These are phyloP conservation scores for Colletotrichum destructivum DNA, from an alignment of 2,329 filamentous ascomycete species.

Conservation along the genomic window DNA sequence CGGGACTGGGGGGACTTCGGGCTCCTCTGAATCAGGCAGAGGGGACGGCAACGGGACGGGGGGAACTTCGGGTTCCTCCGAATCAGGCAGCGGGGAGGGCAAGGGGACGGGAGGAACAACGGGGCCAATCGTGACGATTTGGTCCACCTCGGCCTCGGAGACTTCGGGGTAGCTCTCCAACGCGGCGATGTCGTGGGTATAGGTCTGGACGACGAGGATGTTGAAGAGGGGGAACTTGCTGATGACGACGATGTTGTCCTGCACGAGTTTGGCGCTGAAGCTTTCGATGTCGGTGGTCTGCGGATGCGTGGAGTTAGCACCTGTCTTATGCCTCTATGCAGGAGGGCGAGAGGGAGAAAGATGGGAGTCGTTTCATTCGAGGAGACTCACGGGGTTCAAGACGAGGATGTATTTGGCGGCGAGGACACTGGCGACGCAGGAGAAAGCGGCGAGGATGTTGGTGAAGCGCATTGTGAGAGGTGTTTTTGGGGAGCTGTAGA, in stretches of 20 bases:
- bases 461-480: background rate
- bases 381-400: slow-evolving; percentile 22
- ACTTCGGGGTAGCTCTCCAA: slow-evolving; percentile 28
- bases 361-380: background rate
- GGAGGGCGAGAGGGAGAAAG: too few species aligned
- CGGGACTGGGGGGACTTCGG: background rate
- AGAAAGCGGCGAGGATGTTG: background rate
- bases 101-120: too few species aligned
- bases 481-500: background rate
- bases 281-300: slow-evolving; percentile 17
- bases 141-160: slow-evolving; percentile 8
- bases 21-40: background rate
- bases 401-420: slow-evolving; percentile 27
- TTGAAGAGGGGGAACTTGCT: background rate
- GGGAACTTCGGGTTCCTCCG: background rate
- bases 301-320: background rate
- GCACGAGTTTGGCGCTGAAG: slow-evolving; percentile 20
- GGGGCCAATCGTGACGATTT: slow-evolving; percentile 3
- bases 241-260: slow-evolving; percentile 1
- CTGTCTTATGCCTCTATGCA: too few species aligned
- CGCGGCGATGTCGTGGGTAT: slow-evolving; percentile 1
- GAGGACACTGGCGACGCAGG: background rate
- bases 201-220: slow-evolving; percentile 29
- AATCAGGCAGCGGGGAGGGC: too few species aligned
- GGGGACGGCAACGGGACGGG: background rate